Percentiles rank a stretch among this genome's conserved stretches.
phyloP scores from a whole-genome alignment of 2,329 filamentous ascomycete genomes.

The Trichoderma pleuroti region DNA sequence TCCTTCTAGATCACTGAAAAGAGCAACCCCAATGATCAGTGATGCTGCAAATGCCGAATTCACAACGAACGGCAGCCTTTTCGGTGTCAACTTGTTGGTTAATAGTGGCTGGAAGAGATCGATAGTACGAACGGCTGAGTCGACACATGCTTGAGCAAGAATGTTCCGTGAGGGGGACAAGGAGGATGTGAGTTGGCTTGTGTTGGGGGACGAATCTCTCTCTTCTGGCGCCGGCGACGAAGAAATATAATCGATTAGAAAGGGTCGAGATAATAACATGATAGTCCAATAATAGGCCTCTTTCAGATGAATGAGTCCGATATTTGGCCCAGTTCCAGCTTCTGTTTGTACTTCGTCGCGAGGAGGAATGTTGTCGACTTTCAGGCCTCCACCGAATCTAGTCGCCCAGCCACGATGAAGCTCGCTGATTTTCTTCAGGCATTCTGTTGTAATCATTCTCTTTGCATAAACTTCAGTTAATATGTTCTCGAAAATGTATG shows the following conservation, averaged over 20 bases:
- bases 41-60: neutral
- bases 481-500: neutral
- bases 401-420: neutral
- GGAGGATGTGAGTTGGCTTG: neutral
- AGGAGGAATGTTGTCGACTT: neutral
- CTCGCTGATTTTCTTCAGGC: neutral
- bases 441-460: neutral
- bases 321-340: neutral
- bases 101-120: neutral
- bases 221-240: neutral
- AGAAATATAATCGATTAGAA: neutral
- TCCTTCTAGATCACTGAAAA: neutral
- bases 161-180: neutral
- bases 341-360: neutral
- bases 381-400: neutral
- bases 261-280: neutral
- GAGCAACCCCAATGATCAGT: neutral
- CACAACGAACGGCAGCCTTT: neutral
- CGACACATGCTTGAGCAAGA: neutral
- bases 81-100: neutral
- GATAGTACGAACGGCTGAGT: neutral
- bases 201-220: neutral
- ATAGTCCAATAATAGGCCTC: neutral
- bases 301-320: neutral
- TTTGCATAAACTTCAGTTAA: neutral